A percentile compares a stretch with the other conserved stretches of the same genome.
Conservation (phyloP, 2,329 filamentous ascomycete species). For the Neonectria punicea region DNA sequence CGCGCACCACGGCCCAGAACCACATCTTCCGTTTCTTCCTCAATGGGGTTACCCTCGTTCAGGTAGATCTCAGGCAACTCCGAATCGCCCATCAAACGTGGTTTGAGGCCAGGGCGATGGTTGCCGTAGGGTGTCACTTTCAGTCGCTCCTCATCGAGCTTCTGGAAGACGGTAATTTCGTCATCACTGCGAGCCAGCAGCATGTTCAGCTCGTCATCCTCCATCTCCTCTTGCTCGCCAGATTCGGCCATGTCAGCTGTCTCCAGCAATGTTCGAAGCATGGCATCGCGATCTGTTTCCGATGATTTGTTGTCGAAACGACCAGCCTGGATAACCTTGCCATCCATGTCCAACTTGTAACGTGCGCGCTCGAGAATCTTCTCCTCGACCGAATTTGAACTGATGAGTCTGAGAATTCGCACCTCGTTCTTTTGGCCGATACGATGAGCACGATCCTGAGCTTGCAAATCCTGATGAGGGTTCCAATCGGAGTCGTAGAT, state of each 20-base stretch:
- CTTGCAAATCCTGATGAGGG: slow-evolving; percentile 98
- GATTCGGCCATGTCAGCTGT: slow-evolving; percentile 76
- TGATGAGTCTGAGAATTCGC: slow-evolving; percentile 93
- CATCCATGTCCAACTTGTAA: slow-evolving; percentile 99
- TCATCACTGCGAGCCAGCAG: slow-evolving; percentile 90
- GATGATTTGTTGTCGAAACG: slow-evolving; percentile 99
- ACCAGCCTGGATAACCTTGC: slow-evolving; percentile 98
- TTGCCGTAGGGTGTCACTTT: slow-evolving; percentile 78
- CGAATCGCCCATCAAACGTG: slow-evolving; percentile 85
- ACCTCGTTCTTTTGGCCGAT: slow-evolving; percentile 99
- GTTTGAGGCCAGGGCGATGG: slow-evolving; percentile 67
- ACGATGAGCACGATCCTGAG: slow-evolving; percentile 99
- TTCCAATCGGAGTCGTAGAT: slow-evolving; percentile 99
- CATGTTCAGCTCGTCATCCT: slow-evolving; percentile 96
- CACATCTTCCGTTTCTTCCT: slow-evolving; percentile 81
- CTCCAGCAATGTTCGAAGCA: slow-evolving; percentile 93
- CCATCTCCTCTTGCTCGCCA: slow-evolving; percentile 93
- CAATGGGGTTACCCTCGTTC: slow-evolving; percentile 82
- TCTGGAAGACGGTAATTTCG: slow-evolving; percentile 81
- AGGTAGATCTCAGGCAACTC: slow-evolving; percentile 96
- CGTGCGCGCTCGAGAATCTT: slow-evolving; percentile 97
- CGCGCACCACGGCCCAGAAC: slow-evolving; percentile 87
- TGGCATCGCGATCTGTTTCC: slow-evolving; percentile 96
- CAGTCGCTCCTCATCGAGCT: slow-evolving; percentile 80
- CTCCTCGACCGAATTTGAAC: slow-evolving; percentile 96